These are phyloP conservation scores for Coprinopsis cinerea DNA, from an alignment of 768 basidiomycete species.

Conservation along the genomic window DNA sequence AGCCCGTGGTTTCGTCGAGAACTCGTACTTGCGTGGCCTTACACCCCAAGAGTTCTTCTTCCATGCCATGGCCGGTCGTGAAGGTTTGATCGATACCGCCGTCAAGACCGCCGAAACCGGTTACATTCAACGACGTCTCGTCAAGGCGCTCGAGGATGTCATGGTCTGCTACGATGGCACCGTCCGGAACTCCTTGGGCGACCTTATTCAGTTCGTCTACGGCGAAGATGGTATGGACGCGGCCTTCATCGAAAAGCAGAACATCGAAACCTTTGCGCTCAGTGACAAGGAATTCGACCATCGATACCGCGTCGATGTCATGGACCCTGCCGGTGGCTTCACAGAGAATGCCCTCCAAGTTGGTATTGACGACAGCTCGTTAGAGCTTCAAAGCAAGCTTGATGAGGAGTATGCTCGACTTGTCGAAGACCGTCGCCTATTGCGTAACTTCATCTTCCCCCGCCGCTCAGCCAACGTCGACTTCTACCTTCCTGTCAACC, in stretches of 20 bases:
- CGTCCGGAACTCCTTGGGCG: slow-evolving; percentile 93
- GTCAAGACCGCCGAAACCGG: slow-evolving; percentile 99
- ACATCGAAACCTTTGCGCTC: slow-evolving; percentile 82
- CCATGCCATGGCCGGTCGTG: slow-evolving; percentile 99
- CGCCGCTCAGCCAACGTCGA: slow-evolving; percentile 61
- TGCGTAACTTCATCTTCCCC: slow-evolving; percentile 84
- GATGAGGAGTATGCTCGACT: slow-evolving; percentile 65
- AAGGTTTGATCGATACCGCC: slow-evolving; percentile 98
- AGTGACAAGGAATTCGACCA: slow-evolving; percentile 82
- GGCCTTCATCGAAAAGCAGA: slow-evolving; percentile 94
- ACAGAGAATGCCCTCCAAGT: slow-evolving; percentile 75
- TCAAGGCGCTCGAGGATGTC: slow-evolving; percentile 97
- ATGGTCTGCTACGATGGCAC: slow-evolving; percentile 98
- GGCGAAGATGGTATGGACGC: slow-evolving; percentile 99
- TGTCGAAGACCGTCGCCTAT: slow-evolving; percentile 64
- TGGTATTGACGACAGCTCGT: slow-evolving; percentile 79
- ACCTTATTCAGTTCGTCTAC: slow-evolving; percentile 93
- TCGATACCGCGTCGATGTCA: slow-evolving; percentile 92
- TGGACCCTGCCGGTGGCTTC: slow-evolving; percentile 77
- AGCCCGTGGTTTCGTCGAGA: slow-evolving; percentile 97
- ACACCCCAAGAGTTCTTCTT: slow-evolving; percentile 99
- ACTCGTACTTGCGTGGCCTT: slow-evolving; percentile 92
- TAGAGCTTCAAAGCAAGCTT: slow-evolving; percentile 76
- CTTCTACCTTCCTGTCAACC: slow-evolving; percentile 92
- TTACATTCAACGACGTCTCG: slow-evolving; percentile 96